Base-by-base conservation (phyloP, 495 filamentous ascomycete genomes). In the Daldinia vernicosa region DNA sequence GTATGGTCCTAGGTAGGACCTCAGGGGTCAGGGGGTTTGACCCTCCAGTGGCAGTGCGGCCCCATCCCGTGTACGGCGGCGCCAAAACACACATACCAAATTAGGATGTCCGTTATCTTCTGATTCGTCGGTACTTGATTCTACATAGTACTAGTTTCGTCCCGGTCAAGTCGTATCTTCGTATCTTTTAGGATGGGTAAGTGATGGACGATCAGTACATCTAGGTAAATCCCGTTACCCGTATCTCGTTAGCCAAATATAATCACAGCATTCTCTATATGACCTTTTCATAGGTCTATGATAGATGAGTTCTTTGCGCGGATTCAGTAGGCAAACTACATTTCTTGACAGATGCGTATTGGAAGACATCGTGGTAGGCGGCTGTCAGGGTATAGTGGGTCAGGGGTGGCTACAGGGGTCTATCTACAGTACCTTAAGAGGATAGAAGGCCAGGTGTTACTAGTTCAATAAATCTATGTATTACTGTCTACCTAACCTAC, bases 51-150 rank as follows among this genome's bases (percentile, higher is more conserved):
- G 40, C 43, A 11, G 27, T 59, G 53, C 53, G 39, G 55, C 14
- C 9, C 66, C 26, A 59, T 51, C n/a, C 37, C 14, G 17, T 17
- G 24, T 67, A 22, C n/a, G 50, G 40, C 35, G 26, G 56, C 33
- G 26, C n/a, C 56, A 45, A 19, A 28, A 50, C n/a, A 26, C 37
- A 58, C 15, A 45, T 71, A 30, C 69, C 63, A 12, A 26, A 67
- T 71, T 59, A 9, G 69, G 69, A 67, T 63, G 60, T 53, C 60
- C 22, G 40, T 47, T 57, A 27, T 50, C 19, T 64, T 67, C 67
- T 67, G 54, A 70, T 63, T 69, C 60, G 66, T 43, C 45, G 37
- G 19, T 45, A 12, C 6, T 47, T 11, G 43, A 47, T 22, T 47
- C 17, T 52, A 28, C 12, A 26, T 52, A 52, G 40, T 28, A 28